Conservation (phyloP, 225 moss, liverwort and hornwort species). For the Bryoerythrophyllum caledonicum region DNA sequence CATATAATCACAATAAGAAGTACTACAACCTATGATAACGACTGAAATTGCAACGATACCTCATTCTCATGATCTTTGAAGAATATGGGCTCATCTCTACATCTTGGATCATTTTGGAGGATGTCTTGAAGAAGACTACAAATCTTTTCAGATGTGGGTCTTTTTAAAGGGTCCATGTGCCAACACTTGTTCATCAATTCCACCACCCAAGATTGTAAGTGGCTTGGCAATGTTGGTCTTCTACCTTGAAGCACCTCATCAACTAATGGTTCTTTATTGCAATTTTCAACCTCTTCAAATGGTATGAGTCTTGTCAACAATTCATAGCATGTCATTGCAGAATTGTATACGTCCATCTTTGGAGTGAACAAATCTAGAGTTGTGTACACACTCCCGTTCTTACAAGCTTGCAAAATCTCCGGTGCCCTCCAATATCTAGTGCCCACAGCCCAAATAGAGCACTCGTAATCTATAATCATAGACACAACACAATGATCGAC, state of each 20-base stretch:
- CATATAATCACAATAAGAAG: too few species aligned
- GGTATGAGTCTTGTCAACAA: not conserved
- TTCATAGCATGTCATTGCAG: not conserved
- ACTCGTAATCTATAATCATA: too few species aligned
- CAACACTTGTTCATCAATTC: not conserved
- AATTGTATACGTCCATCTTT: not conserved
- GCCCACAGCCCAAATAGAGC: not conserved
- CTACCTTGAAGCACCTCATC: not conserved
- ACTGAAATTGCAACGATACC: too few species aligned
- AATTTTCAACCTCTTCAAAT: not conserved
- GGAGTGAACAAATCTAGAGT: not conserved
- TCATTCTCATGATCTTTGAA: too few species aligned
- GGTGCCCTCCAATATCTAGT: not conserved
- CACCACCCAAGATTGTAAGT: not conserved
- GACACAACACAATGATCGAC: not conserved
- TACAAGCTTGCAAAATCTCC: conserved; percentile 2
- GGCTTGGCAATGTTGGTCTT: not conserved
- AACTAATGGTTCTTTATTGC: not conserved
- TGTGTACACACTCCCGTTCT: not conserved
- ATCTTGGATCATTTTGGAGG: fast-evolving
- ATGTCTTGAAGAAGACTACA: too few species aligned
- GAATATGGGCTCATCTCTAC: too few species aligned
- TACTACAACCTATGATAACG: too few species aligned
- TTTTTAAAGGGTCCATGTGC: not conserved
- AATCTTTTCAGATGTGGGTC: not conserved